A percentile compares a stretch with the other conserved stretches of the same genome.
These are phyloP conservation scores for Russula earlei DNA, from an alignment of 768 basidiomycete species.

Conservation along the genomic window DNA sequence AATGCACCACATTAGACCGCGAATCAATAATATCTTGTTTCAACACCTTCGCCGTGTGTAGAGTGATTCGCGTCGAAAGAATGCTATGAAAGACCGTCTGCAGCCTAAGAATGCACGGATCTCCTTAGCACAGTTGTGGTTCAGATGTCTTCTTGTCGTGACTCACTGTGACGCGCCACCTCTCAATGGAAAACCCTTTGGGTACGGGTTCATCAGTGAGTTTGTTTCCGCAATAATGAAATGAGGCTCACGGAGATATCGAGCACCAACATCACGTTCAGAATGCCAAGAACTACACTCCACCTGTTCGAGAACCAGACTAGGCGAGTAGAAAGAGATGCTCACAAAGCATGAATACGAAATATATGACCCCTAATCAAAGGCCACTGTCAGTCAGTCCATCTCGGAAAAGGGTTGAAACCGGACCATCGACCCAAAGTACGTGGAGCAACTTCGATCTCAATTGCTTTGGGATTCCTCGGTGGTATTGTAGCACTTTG, in stretches of 20 bases:
- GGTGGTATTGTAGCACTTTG: background rate
- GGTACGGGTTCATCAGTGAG: background rate
- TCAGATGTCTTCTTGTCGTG: too few species aligned
- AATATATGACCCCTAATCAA: constrained; percentile 15
- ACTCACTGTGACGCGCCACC: constrained; percentile 5
- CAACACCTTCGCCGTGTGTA: background rate
- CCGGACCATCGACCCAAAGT: constrained; percentile 3
- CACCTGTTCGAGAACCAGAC: background rate
- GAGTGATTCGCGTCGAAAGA: constrained; percentile 13
- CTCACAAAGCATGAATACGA: constrained; percentile 18
- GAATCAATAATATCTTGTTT: background rate
- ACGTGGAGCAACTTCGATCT: constrained; percentile 8
- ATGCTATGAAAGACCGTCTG: constrained; percentile 9
- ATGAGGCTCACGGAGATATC: constrained; percentile 3
- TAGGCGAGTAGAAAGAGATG: background rate
- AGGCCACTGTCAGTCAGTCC: background rate
- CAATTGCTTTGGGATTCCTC: background rate
- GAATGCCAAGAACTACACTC: constrained; percentile 2
- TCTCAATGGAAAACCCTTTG: constrained; percentile 2
- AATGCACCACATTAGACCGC: background rate
- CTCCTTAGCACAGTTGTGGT: too few species aligned
- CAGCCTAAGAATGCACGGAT: background rate
- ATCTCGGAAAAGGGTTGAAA: background rate
- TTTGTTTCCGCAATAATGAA: background rate
- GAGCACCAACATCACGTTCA: constrained; percentile 9